phyloP scores from a whole-genome alignment of 148 eudicot species.

The Simmondsia chinensis region DNA sequence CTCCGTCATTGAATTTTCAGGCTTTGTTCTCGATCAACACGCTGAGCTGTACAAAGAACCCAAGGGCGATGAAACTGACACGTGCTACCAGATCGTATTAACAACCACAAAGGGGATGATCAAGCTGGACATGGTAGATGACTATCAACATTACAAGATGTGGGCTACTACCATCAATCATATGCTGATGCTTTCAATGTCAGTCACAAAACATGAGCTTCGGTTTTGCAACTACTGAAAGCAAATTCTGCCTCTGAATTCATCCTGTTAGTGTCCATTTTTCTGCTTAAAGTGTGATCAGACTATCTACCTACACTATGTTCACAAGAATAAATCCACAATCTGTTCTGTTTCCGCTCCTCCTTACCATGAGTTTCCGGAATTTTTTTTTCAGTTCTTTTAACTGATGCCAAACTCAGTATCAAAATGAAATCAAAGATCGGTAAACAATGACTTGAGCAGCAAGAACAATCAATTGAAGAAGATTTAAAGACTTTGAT shows the following conservation, averaged over 20 bases:
- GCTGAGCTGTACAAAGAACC: slow-evolving; percentile 67
- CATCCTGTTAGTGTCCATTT: slow-evolving; percentile 1
- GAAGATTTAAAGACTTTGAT: no score
- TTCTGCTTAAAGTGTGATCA: no score
- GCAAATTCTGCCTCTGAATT: not conserved
- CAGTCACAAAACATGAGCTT: slow-evolving; percentile 57
- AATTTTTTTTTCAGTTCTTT: no score
- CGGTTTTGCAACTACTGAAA: slow-evolving; percentile 45
- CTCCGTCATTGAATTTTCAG: slow-evolving; percentile 14
- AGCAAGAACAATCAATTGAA: no score
- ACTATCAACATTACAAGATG: slow-evolving; percentile 53
- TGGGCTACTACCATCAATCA: slow-evolving; percentile 74
- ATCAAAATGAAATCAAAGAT: no score
- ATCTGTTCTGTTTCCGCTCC: no score
- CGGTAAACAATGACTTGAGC: no score
- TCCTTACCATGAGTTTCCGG: no score
- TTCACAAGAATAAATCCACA: no score
- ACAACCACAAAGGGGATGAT: slow-evolving; percentile 58
- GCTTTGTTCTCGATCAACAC: slow-evolving; percentile 51
- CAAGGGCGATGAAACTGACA: slow-evolving; percentile 41
- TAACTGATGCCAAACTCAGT: no score
- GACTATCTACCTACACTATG: no score
- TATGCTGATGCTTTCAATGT: slow-evolving; percentile 58
- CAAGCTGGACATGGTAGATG: slow-evolving; percentile 75
- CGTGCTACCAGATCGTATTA: slow-evolving; percentile 69